Conservation (phyloP, 2,329 filamentous ascomycete genomes). For the Periconia macrospinosa region DNA sequence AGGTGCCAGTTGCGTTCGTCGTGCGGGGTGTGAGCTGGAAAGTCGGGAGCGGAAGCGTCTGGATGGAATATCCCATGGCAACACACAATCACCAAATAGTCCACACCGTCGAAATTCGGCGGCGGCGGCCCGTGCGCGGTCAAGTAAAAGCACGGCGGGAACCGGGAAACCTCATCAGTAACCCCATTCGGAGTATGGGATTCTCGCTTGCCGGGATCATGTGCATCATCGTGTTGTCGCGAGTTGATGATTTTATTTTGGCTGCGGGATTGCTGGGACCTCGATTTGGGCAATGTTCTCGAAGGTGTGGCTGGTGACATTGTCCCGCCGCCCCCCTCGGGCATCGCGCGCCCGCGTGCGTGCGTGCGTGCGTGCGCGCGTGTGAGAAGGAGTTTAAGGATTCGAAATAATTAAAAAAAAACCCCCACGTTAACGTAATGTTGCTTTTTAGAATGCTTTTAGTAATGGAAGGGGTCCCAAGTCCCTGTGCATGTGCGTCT, state of each 20-base stretch:
- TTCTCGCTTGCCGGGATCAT: neutral
- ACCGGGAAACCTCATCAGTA: slow-evolving; percentile 25
- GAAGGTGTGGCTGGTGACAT: slow-evolving; percentile 24
- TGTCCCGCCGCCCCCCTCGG: neutral
- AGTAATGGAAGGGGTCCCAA: no score
- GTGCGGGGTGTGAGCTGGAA: slow-evolving; percentile 32
- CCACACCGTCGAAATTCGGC: slow-evolving; percentile 25
- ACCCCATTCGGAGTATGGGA: neutral
- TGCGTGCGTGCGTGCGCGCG: no score
- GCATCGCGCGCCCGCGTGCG: no score
- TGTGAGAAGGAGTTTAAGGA: no score
- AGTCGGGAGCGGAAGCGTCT: slow-evolving; percentile 24
- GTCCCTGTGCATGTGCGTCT: no score
- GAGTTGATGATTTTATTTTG: neutral
- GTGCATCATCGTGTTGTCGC: slow-evolving; percentile 6
- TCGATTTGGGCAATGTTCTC: slow-evolving; percentile 35
- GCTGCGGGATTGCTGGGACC: slow-evolving; percentile 15
- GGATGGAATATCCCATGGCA: slow-evolving; percentile 76
- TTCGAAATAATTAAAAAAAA: neutral
- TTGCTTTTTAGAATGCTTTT: no score
- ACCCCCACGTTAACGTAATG: no score
- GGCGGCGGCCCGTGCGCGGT: slow-evolving; percentile 26
- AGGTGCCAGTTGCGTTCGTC: slow-evolving; percentile 63
- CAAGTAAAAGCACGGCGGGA: slow-evolving; percentile 14
- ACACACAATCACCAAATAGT: slow-evolving; percentile 74